Conservation (phyloP, 345 rosid genomes). For the Euphorbia pulcherrima region DNA sequence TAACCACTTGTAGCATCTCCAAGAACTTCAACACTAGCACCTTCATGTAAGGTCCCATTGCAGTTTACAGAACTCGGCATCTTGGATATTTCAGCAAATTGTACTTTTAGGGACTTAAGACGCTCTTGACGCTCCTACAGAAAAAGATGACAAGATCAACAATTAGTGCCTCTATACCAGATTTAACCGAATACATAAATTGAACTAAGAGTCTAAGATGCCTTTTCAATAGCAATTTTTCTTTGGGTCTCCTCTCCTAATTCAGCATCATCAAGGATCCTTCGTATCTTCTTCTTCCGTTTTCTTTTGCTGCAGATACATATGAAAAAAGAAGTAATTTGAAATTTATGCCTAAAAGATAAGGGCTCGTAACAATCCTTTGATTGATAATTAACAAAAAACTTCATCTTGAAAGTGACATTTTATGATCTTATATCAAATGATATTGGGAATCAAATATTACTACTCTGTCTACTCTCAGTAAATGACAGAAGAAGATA, state of each 20-base stretch:
- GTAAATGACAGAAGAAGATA: not conserved
- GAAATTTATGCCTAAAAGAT: conserved; percentile 22
- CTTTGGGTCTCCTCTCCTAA: conserved; percentile 94
- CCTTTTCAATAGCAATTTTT: conserved; percentile 98
- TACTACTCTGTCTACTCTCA: not conserved
- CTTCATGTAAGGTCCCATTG: conserved; percentile 48
- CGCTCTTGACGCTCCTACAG: conserved; percentile 95
- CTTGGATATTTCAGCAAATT: conserved; percentile 66
- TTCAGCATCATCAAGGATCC: conserved; percentile 96
- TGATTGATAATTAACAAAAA: not conserved
- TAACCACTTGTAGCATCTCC: conserved; percentile 81
- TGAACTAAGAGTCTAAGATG: conserved; percentile 20
- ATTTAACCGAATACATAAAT: conserved; percentile 15
- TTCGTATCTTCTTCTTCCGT: conserved; percentile 76
- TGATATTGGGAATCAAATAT: not conserved
- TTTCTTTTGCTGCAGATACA: conserved; percentile 56
- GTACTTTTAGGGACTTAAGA: conserved; percentile 68
- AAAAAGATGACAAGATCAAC: conserved; percentile 21
- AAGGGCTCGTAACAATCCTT: not conserved
- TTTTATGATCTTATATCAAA: not conserved
- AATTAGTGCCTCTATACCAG: conserved; percentile 17
- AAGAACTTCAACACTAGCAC: conserved; percentile 63
- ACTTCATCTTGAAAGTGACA: conserved; percentile 1
- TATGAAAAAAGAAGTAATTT: conserved; percentile 12
- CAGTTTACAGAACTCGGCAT: conserved; percentile 40